These are phyloP conservation scores for Cutaneotrichosporon daszewskae DNA, from an alignment of 1,284 basidiomycete species.

Conservation along the genomic window DNA sequence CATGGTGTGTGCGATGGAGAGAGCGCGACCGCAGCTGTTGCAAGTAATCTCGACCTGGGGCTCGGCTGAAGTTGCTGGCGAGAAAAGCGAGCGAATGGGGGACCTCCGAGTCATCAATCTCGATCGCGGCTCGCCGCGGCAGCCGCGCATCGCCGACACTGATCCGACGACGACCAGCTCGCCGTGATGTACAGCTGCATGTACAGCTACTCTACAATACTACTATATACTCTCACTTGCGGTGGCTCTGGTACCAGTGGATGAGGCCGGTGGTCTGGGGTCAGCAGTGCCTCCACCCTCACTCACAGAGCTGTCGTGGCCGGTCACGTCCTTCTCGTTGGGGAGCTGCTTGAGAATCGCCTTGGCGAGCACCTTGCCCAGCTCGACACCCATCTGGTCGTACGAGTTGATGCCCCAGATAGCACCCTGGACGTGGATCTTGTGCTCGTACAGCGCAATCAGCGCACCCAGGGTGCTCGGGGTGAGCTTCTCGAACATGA, in stretches of 20 bases:
- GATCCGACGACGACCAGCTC: no score
- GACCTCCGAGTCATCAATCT: no score
- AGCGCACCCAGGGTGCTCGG: conserved; percentile 74
- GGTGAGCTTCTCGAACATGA: conserved; percentile 88
- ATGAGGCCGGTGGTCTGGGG: conserved; percentile 91
- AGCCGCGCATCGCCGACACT: no score
- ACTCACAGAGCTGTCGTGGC: conserved; percentile 93
- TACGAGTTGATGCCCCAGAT: conserved; percentile 99
- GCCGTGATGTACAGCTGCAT: not conserved
- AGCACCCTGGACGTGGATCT: conserved; percentile 96
- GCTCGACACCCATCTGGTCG: conserved; percentile 73
- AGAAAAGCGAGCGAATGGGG: no score
- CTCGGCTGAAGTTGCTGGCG: no score
- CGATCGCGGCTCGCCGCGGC: no score
- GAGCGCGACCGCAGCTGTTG: no score
- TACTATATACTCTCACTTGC: conserved; percentile 43
- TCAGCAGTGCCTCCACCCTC: no score
- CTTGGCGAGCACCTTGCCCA: conserved; percentile 92
- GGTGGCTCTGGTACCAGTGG: conserved; percentile 84
- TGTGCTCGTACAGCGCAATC: conserved; percentile 66
- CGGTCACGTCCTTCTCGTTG: conserved; percentile 72
- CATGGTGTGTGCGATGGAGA: no score
- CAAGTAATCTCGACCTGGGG: no score
- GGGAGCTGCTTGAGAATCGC: conserved; percentile 84
- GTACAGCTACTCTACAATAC: not conserved